A percentile compares a stretch with the other conserved stretches of the same genome.
Evolutionary conservation across 2,329 filamentous ascomycete genomes (phyloP).

Genomic region (Pseudogymnoascus sp.): DNA sequence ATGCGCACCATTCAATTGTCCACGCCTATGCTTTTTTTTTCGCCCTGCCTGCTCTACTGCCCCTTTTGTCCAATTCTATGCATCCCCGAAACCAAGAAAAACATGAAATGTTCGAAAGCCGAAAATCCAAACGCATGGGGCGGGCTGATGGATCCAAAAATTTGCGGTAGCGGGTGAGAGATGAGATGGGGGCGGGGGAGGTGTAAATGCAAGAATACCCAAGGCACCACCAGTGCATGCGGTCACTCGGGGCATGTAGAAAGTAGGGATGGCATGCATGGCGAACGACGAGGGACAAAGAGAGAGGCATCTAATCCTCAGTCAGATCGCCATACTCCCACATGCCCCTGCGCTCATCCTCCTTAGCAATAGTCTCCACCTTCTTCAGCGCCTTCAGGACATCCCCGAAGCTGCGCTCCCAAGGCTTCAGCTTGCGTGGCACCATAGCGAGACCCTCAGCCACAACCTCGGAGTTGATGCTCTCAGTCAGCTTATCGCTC

Average conservation of each 20-base stretch:
- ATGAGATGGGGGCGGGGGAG: background rate
- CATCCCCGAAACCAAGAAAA: background rate
- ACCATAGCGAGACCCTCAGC: conserved; percentile 84
- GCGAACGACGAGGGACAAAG: background rate
- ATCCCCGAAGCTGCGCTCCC: conserved; percentile 72
- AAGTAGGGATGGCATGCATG: background rate
- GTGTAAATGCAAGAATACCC: background rate
- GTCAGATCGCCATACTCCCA: conserved; percentile 99
- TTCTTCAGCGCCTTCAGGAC: conserved; percentile 66
- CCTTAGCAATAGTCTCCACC: conserved; percentile 72
- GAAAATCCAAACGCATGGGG: background rate
- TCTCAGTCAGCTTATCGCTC: conserved; percentile 60
- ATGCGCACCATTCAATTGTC: background rate
- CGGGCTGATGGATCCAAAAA: background rate
- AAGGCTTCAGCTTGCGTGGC: conserved; percentile 81
- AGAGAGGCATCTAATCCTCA: conserved; percentile 56
- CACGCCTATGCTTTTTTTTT: background rate
- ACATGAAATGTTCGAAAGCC: background rate
- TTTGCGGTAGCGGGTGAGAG: background rate
- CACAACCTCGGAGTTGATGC: conserved; percentile 83
- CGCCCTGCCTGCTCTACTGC: background rate
- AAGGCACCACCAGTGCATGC: background rate
- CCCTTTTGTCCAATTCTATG: background rate
- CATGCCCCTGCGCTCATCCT: conserved; percentile 71
- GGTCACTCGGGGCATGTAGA: background rate